A percentile compares a stretch with the other conserved stretches of the same genome.
phyloP scores from a whole-genome alignment of 352 stramenopile genomes.

The Globisporangium parvum region DNA sequence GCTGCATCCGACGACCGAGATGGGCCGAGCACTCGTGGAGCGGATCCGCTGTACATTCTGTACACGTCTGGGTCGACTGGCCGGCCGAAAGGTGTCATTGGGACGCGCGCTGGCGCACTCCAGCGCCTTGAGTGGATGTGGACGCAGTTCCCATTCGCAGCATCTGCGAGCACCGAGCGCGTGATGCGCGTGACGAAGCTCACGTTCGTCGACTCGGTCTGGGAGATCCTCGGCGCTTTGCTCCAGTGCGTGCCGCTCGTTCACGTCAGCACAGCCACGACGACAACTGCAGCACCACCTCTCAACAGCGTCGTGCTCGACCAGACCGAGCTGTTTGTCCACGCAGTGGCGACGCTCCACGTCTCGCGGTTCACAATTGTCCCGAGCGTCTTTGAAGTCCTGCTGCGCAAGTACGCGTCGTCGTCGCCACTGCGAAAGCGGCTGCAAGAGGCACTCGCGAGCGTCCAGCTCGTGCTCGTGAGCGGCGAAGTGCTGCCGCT shows the following conservation, averaged over 20 bases:
- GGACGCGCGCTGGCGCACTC: constrained; percentile 30
- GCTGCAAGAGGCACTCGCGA: constrained; percentile 6
- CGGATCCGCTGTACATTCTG: constrained; percentile 46
- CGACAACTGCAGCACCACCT: neutral
- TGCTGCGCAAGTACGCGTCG: constrained; percentile 23
- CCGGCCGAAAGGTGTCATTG: constrained; percentile 35
- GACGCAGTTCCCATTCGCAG: constrained; percentile 27
- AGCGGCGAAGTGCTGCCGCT: constrained; percentile 42
- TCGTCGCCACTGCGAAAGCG: neutral
- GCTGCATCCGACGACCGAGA: neutral
- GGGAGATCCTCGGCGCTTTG: constrained; percentile 47
- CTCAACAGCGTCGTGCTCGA: constrained; percentile 28
- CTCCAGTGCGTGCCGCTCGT: constrained; percentile 33
- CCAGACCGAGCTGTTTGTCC: constrained; percentile 22
- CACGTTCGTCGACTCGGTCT: constrained; percentile 36
- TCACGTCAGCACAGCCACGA: constrained; percentile 30
- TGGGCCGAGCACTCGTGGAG: neutral
- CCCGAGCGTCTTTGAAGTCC: constrained; percentile 40
- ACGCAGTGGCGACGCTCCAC: constrained; percentile 9
- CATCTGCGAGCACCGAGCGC: constrained; percentile 13
- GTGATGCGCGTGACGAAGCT: constrained; percentile 37
- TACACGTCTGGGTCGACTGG: constrained; percentile 57
- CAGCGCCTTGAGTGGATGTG: constrained; percentile 51
- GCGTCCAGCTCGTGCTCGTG: constrained; percentile 34
- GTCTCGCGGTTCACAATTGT: constrained; percentile 43